These are phyloP conservation scores for Fagopyrum homotropicum DNA, from an alignment of 148 eudicot genomes.

Conservation along the genomic window DNA sequence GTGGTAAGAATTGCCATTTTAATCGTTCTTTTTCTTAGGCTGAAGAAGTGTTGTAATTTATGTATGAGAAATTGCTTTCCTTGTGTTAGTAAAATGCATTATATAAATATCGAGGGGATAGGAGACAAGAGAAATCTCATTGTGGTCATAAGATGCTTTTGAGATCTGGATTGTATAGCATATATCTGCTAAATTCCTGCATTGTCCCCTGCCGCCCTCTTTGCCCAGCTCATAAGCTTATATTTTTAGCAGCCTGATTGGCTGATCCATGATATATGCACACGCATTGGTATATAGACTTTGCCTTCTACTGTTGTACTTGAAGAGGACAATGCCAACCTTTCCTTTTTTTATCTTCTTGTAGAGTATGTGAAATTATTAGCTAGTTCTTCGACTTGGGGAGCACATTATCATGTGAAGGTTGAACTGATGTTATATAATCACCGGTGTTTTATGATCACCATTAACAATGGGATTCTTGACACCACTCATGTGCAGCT, in stretches of 20 bases:
- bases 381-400: background rate
- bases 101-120: background rate
- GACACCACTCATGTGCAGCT: conserved; percentile 1
- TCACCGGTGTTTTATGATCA: no score
- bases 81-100: background rate
- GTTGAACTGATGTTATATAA: no score
- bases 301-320: background rate
- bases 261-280: background rate
- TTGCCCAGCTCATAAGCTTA: background rate
- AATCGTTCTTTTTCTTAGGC: background rate
- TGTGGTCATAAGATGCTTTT: background rate
- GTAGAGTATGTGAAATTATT: background rate
- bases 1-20: background rate
- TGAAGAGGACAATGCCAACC: conserved; percentile 11
- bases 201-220: conserved; percentile 2
- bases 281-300: background rate
- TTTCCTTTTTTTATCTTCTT: background rate
- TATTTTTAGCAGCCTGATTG: background rate
- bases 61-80: background rate
- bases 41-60: background rate
- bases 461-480: background rate
- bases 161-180: background rate
- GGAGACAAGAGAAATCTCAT: conserved; percentile 4
- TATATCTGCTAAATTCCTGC: background rate
- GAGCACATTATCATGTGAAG: background rate